Evolutionary conservation across 106 monocot genomes (phyloP).

Genomic region (Xerophyta viscosa): DNA sequence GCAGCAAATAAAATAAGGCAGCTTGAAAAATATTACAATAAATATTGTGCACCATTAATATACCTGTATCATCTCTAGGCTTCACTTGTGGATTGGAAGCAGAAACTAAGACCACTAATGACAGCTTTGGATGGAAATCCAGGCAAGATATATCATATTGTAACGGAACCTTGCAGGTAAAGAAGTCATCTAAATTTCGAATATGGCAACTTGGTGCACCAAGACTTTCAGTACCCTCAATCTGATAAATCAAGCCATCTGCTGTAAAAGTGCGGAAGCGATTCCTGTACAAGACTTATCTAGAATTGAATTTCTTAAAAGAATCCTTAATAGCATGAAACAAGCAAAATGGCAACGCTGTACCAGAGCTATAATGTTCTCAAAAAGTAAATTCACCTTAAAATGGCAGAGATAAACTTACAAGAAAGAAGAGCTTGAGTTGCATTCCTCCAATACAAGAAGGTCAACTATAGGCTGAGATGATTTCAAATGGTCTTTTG

Average conservation of each 20-base stretch:
- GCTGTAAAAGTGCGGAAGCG: slow-evolving; percentile 49
- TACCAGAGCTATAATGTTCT: too few species aligned
- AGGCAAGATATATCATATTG: slow-evolving; percentile 45
- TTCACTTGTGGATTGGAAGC: slow-evolving; percentile 21
- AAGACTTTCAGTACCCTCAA: slow-evolving; percentile 42
- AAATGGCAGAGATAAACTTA: too few species aligned
- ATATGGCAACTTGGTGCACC: slow-evolving; percentile 13
- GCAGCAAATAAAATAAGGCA: not conserved
- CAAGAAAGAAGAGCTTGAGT: slow-evolving; percentile 34
- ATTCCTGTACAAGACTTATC: slow-evolving; percentile 37
- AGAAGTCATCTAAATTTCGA: slow-evolving; percentile 13
- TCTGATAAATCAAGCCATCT: slow-evolving; percentile 57
- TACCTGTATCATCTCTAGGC: slow-evolving; percentile 29
- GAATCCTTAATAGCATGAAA: not conserved
- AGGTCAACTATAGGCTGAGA: slow-evolving; percentile 41
- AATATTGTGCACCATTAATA: slow-evolving; percentile 4
- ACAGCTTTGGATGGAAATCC: slow-evolving; percentile 56
- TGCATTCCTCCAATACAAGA: slow-evolving; percentile 32
- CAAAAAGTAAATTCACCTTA: too few species aligned
- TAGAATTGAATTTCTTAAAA: not conserved
- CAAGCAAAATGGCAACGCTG: too few species aligned
- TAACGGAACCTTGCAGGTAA: slow-evolving; percentile 12
- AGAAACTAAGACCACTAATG: slow-evolving; percentile 51
- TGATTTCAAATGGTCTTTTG: slow-evolving; percentile 52
- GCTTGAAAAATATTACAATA: too few species aligned